phyloP scores from a whole-genome alignment of 2,329 filamentous ascomycete species.

The Ramichloridium luteum region DNA sequence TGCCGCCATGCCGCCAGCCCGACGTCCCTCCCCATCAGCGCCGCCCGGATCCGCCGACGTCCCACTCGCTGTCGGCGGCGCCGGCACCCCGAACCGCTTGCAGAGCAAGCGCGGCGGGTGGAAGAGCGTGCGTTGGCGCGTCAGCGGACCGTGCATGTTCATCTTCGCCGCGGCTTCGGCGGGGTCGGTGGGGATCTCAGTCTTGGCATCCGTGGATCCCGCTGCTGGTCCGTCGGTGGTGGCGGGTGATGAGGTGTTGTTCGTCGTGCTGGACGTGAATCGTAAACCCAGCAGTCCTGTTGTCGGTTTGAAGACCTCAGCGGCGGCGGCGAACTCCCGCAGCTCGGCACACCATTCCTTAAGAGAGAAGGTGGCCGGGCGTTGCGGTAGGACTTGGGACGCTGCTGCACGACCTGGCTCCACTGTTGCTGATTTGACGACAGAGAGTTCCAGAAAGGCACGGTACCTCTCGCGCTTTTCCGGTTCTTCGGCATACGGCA shows the following conservation, averaged over 20 bases:
- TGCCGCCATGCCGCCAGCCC: constrained; percentile 26
- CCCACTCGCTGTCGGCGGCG: constrained; percentile 54
- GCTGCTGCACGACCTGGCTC: constrained; percentile 60
- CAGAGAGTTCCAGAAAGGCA: constrained; percentile 65
- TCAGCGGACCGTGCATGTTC: constrained; percentile 89
- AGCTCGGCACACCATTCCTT: constrained; percentile 75
- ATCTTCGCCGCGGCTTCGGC: constrained; percentile 76
- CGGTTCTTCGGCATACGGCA: constrained; percentile 75
- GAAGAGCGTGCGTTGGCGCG: constrained; percentile 58
- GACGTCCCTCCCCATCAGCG: constrained; percentile 17
- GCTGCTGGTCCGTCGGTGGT: constrained; percentile 17
- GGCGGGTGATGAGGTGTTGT: constrained; percentile 19
- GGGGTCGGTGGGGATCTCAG: constrained; percentile 56
- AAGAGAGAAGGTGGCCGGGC: constrained; percentile 38
- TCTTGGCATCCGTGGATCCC: constrained; percentile 35
- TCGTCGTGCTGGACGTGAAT: constrained; percentile 61
- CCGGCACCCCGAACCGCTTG: constrained; percentile 82
- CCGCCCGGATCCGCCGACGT: constrained; percentile 25
- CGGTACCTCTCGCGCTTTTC: constrained; percentile 70
- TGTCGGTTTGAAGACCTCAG: constrained; percentile 79
- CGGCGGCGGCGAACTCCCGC: constrained; percentile 61
- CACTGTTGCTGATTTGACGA: too few species aligned
- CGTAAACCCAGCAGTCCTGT: constrained; percentile 85
- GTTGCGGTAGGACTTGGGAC: constrained; percentile 45
- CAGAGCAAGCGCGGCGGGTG: constrained; percentile 76